Evolutionary conservation across 257 asterid species (phyloP).

Genomic region (Solanum paucissectum): DNA sequence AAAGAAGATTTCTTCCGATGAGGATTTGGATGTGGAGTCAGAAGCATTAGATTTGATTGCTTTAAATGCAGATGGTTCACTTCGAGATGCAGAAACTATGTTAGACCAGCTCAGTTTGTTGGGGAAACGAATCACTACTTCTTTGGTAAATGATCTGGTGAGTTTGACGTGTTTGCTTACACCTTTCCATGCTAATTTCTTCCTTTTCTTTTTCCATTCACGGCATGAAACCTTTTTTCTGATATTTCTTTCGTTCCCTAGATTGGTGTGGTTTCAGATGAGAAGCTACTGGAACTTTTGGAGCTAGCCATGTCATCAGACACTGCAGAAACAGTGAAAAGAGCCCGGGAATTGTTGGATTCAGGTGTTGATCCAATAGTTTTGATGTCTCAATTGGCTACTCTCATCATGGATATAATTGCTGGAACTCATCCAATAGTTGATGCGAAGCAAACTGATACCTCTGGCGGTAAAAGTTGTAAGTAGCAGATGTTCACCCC

Average conservation of each 20-base stretch:
- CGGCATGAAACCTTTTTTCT: neutral
- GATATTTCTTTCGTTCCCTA: slow-evolving; percentile 13
- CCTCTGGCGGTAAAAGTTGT: slow-evolving; percentile 52
- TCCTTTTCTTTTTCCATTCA: neutral
- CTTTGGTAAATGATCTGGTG: slow-evolving; percentile 94
- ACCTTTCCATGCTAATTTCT: neutral
- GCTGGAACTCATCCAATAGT: slow-evolving; percentile 58
- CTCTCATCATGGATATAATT: slow-evolving; percentile 86
- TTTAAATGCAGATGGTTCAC: slow-evolving; percentile 86
- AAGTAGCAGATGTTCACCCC: slow-evolving; percentile 19
- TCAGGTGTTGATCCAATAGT: slow-evolving; percentile 83
- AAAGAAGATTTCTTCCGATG: slow-evolving; percentile 56
- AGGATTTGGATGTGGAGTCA: slow-evolving; percentile 59
- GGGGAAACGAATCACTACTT: slow-evolving; percentile 68
- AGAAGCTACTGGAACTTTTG: slow-evolving; percentile 76
- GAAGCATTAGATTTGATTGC: slow-evolving; percentile 89
- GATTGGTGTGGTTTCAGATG: slow-evolving; percentile 98
- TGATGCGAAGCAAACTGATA: slow-evolving; percentile 35
- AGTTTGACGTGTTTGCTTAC: slow-evolving; percentile 21
- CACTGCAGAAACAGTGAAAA: slow-evolving; percentile 83
- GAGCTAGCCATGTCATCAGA: slow-evolving; percentile 95
- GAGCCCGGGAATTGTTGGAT: slow-evolving; percentile 85
- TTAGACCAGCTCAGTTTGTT: slow-evolving; percentile 89
- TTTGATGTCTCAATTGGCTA: slow-evolving; percentile 88
- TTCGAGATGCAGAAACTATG: slow-evolving; percentile 94